Evolutionary conservation across 192 early-diverging fungal species (phyloP).

Genomic region (Dissophora globulifera): DNA sequence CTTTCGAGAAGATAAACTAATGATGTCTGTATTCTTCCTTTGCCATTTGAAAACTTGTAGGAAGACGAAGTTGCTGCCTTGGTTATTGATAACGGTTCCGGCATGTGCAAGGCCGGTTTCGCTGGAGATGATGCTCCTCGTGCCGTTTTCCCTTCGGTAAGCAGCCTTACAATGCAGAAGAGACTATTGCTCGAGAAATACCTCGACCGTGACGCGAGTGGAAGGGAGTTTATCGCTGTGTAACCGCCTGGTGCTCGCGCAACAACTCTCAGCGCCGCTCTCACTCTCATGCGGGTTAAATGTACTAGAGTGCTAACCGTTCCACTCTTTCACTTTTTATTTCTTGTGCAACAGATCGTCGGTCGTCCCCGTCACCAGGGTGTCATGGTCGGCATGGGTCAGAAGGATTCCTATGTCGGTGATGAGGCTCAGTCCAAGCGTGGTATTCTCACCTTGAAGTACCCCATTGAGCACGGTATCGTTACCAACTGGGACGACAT

Average conservation of each 20-base stretch:
- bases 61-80: conserved; percentile 89
- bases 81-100: conserved; percentile 93
- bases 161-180: conserved; percentile 1
- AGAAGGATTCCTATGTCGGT: conserved; percentile 92
- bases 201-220: background rate
- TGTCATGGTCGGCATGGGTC: conserved; percentile 92
- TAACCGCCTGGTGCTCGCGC: background rate
- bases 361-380: conserved; percentile 89
- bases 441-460: conserved; percentile 87
- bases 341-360: conserved; percentile 61
- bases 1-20: background rate
- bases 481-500: conserved; percentile 96
- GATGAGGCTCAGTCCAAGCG: conserved; percentile 93
- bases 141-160: conserved; percentile 69
- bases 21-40: background rate
- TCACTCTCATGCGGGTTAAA: background rate
- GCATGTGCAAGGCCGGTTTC: conserved; percentile 96
- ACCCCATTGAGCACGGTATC: conserved; percentile 93
- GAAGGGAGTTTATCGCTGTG: too few relatives aligned
- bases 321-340: background rate
- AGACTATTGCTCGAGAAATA: background rate
- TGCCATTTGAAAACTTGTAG: conserved; percentile 4
- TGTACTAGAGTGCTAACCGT: background rate
- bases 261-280: background rate
- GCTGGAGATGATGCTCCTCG: conserved; percentile 92